Evolutionary conservation across 2,329 filamentous ascomycete genomes (phyloP).

Genomic region (Elsinoe ampelina): DNA sequence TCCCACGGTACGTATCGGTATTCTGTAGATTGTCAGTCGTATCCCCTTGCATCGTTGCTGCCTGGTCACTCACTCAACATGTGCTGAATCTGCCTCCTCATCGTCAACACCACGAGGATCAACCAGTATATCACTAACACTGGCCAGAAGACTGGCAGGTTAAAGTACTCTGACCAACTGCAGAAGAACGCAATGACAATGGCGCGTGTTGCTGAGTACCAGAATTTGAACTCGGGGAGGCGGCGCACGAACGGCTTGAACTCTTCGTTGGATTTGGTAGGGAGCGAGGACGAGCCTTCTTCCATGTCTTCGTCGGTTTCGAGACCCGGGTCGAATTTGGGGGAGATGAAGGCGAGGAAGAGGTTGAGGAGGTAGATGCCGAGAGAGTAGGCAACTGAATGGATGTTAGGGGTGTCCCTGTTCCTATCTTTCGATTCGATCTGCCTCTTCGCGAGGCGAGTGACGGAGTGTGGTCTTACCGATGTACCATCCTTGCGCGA

Average conservation of each 20-base stretch:
- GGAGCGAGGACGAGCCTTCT: conserved; percentile 74
- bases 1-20: conserved; percentile 32
- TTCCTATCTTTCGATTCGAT: background rate
- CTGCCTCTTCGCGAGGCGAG: too few species aligned
- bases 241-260: conserved; percentile 95
- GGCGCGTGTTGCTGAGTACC: conserved; percentile 88
- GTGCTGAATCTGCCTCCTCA: conserved; percentile 98
- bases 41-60: background rate
- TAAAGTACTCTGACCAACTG: conserved; percentile 89
- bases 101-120: conserved; percentile 90
- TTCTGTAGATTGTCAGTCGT: conserved; percentile 2
- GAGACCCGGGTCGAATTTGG: conserved; percentile 96
- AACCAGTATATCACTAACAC: conserved; percentile 98
- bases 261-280: conserved; percentile 93
- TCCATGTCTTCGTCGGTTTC: conserved; percentile 95
- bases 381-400: conserved; percentile 82
- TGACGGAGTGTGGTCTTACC: conserved; percentile 45
- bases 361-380: conserved; percentile 98
- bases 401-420: background rate
- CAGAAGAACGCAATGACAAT: conserved; percentile 74
- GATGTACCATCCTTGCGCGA: conserved; percentile 98
- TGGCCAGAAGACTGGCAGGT: conserved; percentile 98
- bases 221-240: conserved; percentile 99
- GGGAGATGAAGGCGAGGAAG: conserved; percentile 95
- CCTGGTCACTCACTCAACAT: conserved; percentile 91